Evolutionary conservation across 495 filamentous ascomycete species (phyloP).

Genomic region (Aspergillus bridgeri): DNA sequence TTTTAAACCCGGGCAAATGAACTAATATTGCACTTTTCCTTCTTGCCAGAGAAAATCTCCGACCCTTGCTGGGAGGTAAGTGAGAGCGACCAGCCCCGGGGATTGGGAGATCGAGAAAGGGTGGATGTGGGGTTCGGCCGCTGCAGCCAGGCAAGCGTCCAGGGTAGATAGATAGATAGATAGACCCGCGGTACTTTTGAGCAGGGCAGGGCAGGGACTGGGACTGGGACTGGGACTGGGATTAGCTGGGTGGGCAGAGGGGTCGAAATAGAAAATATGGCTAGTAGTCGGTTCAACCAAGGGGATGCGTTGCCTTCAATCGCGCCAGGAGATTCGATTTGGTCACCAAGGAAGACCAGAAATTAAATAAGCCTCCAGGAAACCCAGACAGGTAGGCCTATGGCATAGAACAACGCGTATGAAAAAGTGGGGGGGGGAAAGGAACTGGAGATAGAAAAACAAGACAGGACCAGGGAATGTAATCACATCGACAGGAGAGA

Average conservation of each 20-base stretch:
- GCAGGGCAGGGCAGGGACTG: too few species aligned
- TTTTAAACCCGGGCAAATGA: neutral
- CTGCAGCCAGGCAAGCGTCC: constrained; percentile 38
- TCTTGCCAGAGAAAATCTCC: constrained; percentile 10
- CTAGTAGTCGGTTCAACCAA: too few species aligned
- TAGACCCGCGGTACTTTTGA: too few species aligned
- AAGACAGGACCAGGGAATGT: too few species aligned
- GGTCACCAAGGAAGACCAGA: neutral
- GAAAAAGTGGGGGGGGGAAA: constrained; percentile 6
- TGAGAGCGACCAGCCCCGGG: constrained; percentile 2
- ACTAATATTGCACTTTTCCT: constrained; percentile 6
- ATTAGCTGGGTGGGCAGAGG: neutral
- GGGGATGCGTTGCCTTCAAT: neutral
- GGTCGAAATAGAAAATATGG: neutral
- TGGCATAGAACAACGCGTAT: constrained; percentile 1
- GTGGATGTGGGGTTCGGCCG: constrained; percentile 59
- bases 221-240: too few species aligned
- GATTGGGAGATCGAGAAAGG: constrained; percentile 29
- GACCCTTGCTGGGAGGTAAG: constrained; percentile 22
- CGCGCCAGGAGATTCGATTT: too few species aligned
- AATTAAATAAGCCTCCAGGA: neutral
- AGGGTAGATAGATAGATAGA: too few species aligned
- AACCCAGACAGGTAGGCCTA: too few species aligned
- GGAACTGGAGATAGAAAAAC: constrained; percentile 2
- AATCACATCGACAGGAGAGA: too few species aligned